Evolutionary conservation across 2,329 filamentous ascomycete species (phyloP).

Genomic region (Helminthosporium solani): DNA sequence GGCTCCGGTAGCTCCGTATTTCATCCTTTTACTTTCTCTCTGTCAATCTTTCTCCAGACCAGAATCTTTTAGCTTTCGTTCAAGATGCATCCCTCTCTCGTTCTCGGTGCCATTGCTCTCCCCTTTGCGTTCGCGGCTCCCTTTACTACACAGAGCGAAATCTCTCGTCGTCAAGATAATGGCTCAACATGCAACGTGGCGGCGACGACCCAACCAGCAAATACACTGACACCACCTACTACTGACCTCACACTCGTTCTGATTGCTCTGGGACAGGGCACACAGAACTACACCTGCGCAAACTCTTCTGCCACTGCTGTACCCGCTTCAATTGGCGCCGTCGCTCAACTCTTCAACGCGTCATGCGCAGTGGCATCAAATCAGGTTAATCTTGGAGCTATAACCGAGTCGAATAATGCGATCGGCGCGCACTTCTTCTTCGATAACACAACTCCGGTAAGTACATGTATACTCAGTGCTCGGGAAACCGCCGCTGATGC

Average conservation of each 20-base stretch:
- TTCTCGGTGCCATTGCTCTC: conserved; percentile 23
- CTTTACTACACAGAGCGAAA: conserved; percentile 8
- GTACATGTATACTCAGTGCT: background rate
- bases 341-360: conserved; percentile 49
- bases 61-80: conserved; percentile 4
- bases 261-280: conserved; percentile 50
- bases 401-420: conserved; percentile 24
- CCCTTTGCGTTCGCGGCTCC: conserved; percentile 27
- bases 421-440: conserved; percentile 79
- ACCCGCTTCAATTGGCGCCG: conserved; percentile 46
- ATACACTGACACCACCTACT: conserved; percentile 25
- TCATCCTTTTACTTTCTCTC: conserved; percentile 6
- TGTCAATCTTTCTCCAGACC: conserved; percentile 1
- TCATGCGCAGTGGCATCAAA: conserved; percentile 39
- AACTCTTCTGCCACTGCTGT: conserved; percentile 20
- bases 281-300: conserved; percentile 54
- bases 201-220: conserved; percentile 26
- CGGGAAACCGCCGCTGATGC: no score
- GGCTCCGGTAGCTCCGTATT: conserved; percentile 36
- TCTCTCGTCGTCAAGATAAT: conserved; percentile 18
- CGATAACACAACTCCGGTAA: conserved; percentile 62
- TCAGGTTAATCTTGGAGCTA: conserved; percentile 23
- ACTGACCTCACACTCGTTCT: conserved; percentile 42
- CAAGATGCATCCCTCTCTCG: conserved; percentile 27
- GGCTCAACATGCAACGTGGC: conserved; percentile 26